Conservation (phyloP, 495 filamentous ascomycete species). For the Penicillium daleae region DNA sequence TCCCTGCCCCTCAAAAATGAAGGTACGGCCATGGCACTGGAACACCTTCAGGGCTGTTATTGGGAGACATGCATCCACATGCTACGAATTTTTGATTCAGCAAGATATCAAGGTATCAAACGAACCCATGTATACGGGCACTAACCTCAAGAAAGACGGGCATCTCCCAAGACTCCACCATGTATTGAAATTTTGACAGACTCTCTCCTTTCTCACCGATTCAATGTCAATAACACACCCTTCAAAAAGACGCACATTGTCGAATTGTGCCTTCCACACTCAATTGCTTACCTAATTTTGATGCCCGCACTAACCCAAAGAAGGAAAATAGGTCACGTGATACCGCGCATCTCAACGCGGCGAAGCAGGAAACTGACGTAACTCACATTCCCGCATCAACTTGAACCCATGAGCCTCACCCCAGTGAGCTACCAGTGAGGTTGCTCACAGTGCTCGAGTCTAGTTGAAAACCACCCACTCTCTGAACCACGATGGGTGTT, state of each 20-base stretch:
- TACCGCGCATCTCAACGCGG: constrained; percentile 27
- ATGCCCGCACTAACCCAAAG: constrained; percentile 24
- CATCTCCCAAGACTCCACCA: constrained; percentile 30
- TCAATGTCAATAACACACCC: background rate
- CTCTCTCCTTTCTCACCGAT: constrained; percentile 10
- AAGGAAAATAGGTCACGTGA: constrained; percentile 34
- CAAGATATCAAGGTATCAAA: background rate
- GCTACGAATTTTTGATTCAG: constrained; percentile 36
- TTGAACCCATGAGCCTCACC: constrained; percentile 15
- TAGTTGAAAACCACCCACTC: constrained; percentile 4
- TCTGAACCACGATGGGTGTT: constrained; percentile 76
- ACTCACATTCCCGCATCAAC: constrained; percentile 14
- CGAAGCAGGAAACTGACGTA: constrained; percentile 8
- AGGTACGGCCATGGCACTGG: constrained; percentile 24
- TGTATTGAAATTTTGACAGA: constrained; percentile 20
- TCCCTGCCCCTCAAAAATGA: constrained; percentile 50
- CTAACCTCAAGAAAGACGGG: constrained; percentile 43
- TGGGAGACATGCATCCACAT: constrained; percentile 53
- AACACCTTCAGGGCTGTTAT: constrained; percentile 45
- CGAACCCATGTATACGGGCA: background rate
- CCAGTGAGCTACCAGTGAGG: background rate
- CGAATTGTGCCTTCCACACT: constrained; percentile 16
- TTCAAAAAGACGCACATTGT: background rate
- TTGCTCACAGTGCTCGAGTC: constrained; percentile 1
- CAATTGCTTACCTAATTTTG: constrained; percentile 4